phyloP scores from a whole-genome alignment of 495 filamentous ascomycete genomes.

The Lindgomyces ingoldianus region DNA sequence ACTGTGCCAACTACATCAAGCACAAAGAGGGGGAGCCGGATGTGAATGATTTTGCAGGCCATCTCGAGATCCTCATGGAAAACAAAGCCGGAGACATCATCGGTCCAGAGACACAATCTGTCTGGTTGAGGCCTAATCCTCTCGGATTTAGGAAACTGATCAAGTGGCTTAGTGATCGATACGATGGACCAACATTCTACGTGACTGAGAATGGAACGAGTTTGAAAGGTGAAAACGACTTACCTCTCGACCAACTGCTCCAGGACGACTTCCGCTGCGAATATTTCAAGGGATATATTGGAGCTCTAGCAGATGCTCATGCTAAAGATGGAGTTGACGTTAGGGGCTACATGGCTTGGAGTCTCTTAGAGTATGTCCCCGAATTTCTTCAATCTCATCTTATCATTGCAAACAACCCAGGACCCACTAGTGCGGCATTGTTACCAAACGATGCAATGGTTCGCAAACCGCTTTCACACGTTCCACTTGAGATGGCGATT shows the following conservation, averaged over 20 bases:
- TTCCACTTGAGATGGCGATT: not conserved
- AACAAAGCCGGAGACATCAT: constrained; percentile 66
- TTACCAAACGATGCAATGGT: not conserved
- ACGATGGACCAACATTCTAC: constrained; percentile 71
- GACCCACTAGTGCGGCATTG: not conserved
- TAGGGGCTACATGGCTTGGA: constrained; percentile 76
- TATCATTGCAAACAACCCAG: not conserved
- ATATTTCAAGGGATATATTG: constrained; percentile 73
- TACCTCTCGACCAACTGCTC: constrained; percentile 66
- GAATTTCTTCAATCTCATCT: not conserved
- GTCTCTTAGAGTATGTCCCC: constrained; percentile 63
- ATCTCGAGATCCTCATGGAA: constrained; percentile 66
- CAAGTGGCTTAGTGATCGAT: constrained; percentile 76
- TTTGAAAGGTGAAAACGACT: constrained; percentile 75
- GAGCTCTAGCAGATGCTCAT: constrained; percentile 68
- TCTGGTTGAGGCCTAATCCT: constrained; percentile 72
- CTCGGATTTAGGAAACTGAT: constrained; percentile 74
- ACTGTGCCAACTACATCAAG: constrained; percentile 79
- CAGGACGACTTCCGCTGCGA: constrained; percentile 73
- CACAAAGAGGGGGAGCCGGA: constrained; percentile 62
- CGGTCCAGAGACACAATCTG: constrained; percentile 72
- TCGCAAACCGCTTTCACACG: not conserved
- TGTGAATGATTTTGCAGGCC: constrained; percentile 66
- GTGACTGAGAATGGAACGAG: constrained; percentile 83
- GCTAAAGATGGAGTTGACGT: constrained; percentile 70